Conservation (phyloP, 495 filamentous ascomycete species). For the Pseudoneurospora amorphoporcata region DNA sequence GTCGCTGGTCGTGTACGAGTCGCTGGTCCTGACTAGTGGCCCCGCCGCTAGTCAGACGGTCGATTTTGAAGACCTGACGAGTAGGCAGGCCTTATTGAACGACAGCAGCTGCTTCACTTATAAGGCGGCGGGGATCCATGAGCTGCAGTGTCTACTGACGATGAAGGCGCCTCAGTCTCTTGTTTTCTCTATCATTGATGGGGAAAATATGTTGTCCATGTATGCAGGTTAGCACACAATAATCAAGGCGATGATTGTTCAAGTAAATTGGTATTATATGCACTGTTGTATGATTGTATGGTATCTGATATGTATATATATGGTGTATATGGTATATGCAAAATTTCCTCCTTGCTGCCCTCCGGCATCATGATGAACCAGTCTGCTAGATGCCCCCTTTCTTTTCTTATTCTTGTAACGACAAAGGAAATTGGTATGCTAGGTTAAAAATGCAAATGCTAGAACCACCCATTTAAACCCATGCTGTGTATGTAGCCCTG, state of each 20-base stretch:
- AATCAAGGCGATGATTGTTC: neutral
- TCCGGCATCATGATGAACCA: neutral
- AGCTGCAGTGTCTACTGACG: too few species aligned
- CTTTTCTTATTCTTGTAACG: neutral
- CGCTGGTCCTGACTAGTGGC: too few species aligned
- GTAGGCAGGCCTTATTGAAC: too few species aligned
- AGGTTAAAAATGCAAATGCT: neutral
- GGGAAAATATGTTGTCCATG: too few species aligned
- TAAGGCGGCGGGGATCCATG: too few species aligned
- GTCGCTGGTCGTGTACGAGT: too few species aligned
- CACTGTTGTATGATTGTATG: neutral
- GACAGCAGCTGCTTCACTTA: too few species aligned
- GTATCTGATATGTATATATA: neutral
- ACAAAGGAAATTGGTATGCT: neutral
- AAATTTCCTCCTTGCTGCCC: neutral
- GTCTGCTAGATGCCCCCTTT: neutral
- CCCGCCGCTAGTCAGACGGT: too few species aligned
- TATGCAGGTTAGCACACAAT: neutral
- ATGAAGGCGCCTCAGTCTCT: too few species aligned
- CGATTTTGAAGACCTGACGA: too few species aligned
- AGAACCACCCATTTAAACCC: neutral
- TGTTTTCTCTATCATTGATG: too few species aligned
- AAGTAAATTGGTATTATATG: neutral
- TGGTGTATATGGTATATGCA: neutral
- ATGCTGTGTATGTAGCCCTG: neutral